Evolutionary conservation across 2,329 filamentous ascomycete species (phyloP), one percentile per base, ranked within the genome.

Genomic region (Thelonectria discophora): DNA sequence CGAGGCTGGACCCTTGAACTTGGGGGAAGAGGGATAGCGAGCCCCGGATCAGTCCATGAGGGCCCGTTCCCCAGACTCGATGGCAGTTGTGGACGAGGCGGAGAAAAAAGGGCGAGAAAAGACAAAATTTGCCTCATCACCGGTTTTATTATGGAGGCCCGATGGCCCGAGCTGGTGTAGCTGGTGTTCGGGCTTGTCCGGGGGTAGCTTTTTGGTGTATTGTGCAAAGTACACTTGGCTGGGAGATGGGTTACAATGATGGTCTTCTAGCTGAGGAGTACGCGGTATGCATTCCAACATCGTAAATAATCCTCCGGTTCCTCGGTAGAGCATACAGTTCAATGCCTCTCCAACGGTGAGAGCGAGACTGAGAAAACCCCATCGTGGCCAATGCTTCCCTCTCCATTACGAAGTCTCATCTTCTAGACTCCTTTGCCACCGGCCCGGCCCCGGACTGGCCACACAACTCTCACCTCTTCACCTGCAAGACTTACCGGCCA

Each of bases 361-460:
- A 13, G 13, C 5, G 13, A 17, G 30, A 45, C 21, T 24, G 45
- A 17, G 5, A 30, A 10, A 6, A 46, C 42, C 30, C 24, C 12
- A 30, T n/a, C 21, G 30, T 55, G 45, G 46, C 58, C 58, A 60
- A 60, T 60, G 40, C 52, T 27, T 42, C 40, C 51, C 20, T 15
- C 58, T 55, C 24, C 39, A 55, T 60, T 52, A 60, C 47, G 17
- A 55, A 60, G 34, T 55, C 34, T 51, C 30, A 21, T 30, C 21
- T 40, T 53, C 51, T 51, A 30, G 42, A 51, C 45, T 1, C 20
- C 46, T 51, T 52, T 37, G 11, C 43, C 12, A 42, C 51, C 46
- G 47, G 47, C 32, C 52, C 47, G 52, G 47, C 51, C 42, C 40
- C 58, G 46, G 32, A 32, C 39, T 30, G 46, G 15, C 32, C 45